phyloP scores from a whole-genome alignment of 257 asterid genomes.

The Anisodus acutangulus region DNA sequence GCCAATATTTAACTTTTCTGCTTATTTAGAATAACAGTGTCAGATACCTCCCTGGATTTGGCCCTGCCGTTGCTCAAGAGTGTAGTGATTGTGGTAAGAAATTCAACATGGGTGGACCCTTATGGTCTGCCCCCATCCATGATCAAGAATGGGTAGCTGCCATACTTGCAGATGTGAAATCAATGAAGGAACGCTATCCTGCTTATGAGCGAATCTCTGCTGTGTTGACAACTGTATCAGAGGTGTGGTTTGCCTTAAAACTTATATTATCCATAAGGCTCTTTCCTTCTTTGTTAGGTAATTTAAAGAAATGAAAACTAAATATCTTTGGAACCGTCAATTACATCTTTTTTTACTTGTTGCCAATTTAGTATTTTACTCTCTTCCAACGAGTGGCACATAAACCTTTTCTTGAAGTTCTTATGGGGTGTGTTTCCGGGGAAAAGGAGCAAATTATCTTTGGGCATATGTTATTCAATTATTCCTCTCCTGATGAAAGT shows the following conservation, averaged over 20 bases:
- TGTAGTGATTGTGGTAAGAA: slow-evolving; percentile 95
- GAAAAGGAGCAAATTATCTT: not conserved
- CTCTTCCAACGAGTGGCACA: not conserved
- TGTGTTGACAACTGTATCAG: slow-evolving; percentile 87
- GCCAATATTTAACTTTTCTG: slow-evolving; percentile 1
- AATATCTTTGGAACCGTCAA: not conserved
- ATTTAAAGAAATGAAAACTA: not conserved
- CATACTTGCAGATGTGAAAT: slow-evolving; percentile 71
- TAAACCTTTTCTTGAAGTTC: not conserved
- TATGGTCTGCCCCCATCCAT: slow-evolving; percentile 98
- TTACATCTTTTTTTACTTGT: not conserved
- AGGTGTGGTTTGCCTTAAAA: slow-evolving; percentile 54
- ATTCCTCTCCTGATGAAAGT: not conserved
- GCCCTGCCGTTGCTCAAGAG: slow-evolving; percentile 83
- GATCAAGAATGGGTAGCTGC: slow-evolving; percentile 91
- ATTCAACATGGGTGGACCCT: slow-evolving; percentile 97
- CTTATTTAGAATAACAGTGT: slow-evolving; percentile 68
- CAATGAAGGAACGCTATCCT: slow-evolving; percentile 74
- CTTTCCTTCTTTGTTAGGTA: slow-evolving; percentile 8
- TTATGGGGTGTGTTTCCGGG: not conserved
- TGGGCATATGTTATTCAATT: not conserved
- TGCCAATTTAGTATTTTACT: not conserved
- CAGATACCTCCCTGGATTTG: slow-evolving; percentile 91
- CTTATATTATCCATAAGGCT: slow-evolving; percentile 1
- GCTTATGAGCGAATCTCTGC: slow-evolving; percentile 84